Evolutionary conservation across 2,329 filamentous ascomycete genomes (phyloP), one percentile per base, ranked within the genome.

Genomic region (Huntiella savannae): DNA sequence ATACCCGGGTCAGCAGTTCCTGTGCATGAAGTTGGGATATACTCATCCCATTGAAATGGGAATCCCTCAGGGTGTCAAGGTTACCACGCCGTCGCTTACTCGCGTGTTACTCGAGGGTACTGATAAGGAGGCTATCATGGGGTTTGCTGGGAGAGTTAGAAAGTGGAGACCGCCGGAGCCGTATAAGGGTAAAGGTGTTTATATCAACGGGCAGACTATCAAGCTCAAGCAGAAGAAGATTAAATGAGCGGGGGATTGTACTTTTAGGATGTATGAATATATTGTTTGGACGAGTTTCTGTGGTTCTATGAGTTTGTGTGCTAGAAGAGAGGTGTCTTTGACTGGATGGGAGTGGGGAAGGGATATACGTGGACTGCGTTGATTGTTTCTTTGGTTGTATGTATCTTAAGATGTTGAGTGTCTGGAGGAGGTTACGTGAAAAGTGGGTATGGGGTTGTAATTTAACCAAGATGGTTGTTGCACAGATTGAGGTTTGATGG

Each of bases 161-260:
- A 73, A 69, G 63, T 96, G 88, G 88, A 79, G 91, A 59, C 74
- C 73, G 53, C 91, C 91, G 28, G 91, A 98, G 66, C 91, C 91
- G 53, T 98, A 98, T 65, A 98, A 98, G 75, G 91, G 91, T 54
- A 96, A 98, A 76, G 91, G 91, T 56, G 93, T 98, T 55, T 98
- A 96, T 61, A 79, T 98, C 56, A 92, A 96, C 58, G 85, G 87
- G 52, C 86, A 98, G 71, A 95, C 86, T 28, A 95, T 98, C 66
- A 93, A 82, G 72, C 63, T 98, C 63, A 98, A 98, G 79, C 81
- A 84, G 58, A 98, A 95, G 80, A 91, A 88, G 74, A 85, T 88
- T 62, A 88, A 87, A 71, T 91, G 77, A 67, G 58, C 40, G 54
- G 45, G 40, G 40, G 38, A 15, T 38, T 28, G 22, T 28, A 28